These are phyloP conservation scores for Fusarium mangiferae DNA, from an alignment of 2,329 filamentous ascomycete genomes.

Conservation along the genomic window DNA sequence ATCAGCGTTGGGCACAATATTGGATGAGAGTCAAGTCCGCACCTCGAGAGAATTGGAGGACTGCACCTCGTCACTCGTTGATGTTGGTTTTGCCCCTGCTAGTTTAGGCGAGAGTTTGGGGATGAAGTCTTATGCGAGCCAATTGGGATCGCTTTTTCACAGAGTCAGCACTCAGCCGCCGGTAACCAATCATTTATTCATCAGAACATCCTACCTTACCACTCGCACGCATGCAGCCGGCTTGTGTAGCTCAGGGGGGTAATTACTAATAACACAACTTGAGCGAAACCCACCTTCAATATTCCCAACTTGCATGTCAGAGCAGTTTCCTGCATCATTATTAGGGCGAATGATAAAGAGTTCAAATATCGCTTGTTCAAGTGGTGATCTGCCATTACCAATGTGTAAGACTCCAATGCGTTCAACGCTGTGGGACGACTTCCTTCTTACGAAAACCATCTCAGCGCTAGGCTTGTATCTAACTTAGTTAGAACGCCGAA, in stretches of 20 bases:
- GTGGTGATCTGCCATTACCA: fast-evolving
- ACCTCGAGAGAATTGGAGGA: no score
- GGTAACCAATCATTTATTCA: background rate
- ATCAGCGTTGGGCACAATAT: no score
- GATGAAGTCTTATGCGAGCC: no score
- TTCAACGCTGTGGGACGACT: no score
- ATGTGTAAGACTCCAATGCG: fast-evolving
- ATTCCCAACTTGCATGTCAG: no score
- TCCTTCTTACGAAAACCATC: no score
- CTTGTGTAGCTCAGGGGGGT: fast-evolving
- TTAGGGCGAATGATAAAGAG: fast-evolving
- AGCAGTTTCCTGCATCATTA: fast-evolving
- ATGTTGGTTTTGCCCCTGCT: background rate
- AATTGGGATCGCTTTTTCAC: fast-evolving
- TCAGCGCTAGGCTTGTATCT: fast-evolving
- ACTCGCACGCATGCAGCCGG: fast-evolving
- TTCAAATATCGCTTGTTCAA: fast-evolving
- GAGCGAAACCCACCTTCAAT: fast-evolving
- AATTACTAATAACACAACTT: background rate
- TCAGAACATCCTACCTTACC: background rate
- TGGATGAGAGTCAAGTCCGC: no score
- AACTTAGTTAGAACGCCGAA: fast-evolving
- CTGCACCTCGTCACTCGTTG: fast-evolving
- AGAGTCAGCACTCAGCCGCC: background rate
- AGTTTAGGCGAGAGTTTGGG: fast-evolving